Percentiles rank a stretch among this genome's conserved stretches.
Evolutionary conservation across 2,329 filamentous ascomycete genomes (phyloP).

Genomic region (Monosporascus sp.): DNA sequence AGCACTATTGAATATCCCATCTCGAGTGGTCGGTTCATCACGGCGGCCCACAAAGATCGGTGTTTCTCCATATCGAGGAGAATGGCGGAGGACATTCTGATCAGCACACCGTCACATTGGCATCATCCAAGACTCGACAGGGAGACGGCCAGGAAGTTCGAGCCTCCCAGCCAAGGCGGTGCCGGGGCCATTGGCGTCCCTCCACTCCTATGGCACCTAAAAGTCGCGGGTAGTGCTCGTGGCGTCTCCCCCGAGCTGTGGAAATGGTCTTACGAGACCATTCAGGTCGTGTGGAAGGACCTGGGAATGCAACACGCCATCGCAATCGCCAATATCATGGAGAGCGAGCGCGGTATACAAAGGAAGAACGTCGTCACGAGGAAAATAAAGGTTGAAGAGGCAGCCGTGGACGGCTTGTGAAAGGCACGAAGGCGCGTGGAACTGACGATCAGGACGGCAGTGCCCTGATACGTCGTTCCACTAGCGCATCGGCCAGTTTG

Average conservation of each 20-base stretch:
- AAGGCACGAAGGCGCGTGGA: neutral
- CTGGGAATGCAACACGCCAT: constrained; percentile 48
- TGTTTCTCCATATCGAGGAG: constrained; percentile 30
- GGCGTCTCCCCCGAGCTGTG: constrained; percentile 37
- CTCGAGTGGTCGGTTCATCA: constrained; percentile 29
- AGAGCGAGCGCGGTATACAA: constrained; percentile 19
- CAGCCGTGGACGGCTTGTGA: neutral
- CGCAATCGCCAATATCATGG: constrained; percentile 37
- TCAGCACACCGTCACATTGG: constrained; percentile 45
- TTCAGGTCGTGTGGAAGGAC: constrained; percentile 44
- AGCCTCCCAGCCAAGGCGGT: constrained; percentile 33
- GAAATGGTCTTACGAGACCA: constrained; percentile 37
- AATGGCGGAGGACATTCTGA: constrained; percentile 38
- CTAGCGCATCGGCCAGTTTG: no score
- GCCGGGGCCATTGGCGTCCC: constrained; percentile 43
- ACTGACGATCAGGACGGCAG: neutral
- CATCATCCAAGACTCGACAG: constrained; percentile 41
- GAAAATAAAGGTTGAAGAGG: constrained; percentile 15
- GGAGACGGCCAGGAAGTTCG: constrained; percentile 28
- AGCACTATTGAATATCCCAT: constrained; percentile 32
- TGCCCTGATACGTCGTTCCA: neutral
- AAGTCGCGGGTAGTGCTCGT: constrained; percentile 40
- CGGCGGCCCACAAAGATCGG: constrained; percentile 22
- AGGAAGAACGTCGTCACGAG: constrained; percentile 12
- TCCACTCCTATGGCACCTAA: constrained; percentile 42